phyloP scores from a whole-genome alignment of 164 flowering plant genomes.

The Stephania japonica region DNA sequence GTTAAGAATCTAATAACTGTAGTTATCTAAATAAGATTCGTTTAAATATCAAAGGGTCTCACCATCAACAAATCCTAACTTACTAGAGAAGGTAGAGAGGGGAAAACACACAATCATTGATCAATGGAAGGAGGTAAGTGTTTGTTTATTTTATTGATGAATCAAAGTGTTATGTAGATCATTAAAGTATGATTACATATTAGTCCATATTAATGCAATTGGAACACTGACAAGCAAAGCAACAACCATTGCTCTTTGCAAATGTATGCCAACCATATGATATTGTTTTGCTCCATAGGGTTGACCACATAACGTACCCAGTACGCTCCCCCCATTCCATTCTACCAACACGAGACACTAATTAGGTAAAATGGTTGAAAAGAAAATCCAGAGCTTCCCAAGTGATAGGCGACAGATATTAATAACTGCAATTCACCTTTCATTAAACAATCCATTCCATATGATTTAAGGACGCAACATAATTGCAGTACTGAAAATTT shows the following conservation, averaged over 20 bases:
- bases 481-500: no score
- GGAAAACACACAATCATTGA: no score
- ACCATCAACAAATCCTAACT: no score
- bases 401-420: not conserved
- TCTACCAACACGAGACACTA: conserved; percentile 10
- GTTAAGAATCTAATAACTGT: no score
- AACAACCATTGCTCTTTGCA: conserved; percentile 30
- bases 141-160: no score
- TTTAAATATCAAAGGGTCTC: no score
- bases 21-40: no score
- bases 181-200: no score
- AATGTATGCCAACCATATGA: conserved; percentile 29
- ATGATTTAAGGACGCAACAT: no score
- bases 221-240: conserved; percentile 27
- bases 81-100: no score
- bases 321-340: conserved; percentile 32
- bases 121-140: no score
- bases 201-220: conserved; percentile 28
- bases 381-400: not conserved
- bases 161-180: no score
- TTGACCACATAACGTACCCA: conserved; percentile 40
- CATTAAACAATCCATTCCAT: not conserved
- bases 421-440: not conserved
- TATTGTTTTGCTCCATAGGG: conserved; percentile 36
- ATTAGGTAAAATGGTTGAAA: not conserved